Evolutionary conservation across 2,329 filamentous ascomycete genomes (phyloP), one percentile per base, ranked within the genome.

Genomic region (Cytospora paraplurivora): DNA sequence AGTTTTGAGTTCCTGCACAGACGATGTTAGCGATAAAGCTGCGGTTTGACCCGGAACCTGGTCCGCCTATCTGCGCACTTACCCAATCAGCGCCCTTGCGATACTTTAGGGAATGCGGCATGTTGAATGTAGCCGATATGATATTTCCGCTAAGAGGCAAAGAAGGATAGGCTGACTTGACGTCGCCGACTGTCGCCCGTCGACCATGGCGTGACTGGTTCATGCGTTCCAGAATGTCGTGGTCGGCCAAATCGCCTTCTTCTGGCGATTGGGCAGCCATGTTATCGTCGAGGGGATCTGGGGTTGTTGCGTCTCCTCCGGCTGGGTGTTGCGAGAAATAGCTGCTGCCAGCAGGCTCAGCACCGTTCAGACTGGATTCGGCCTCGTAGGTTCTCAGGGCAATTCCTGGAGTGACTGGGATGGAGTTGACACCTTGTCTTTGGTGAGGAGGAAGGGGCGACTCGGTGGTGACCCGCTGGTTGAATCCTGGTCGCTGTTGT

Each of bases 111-210:
- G 83, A 79, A 70, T 88, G 81, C 33, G 86, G 85, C 66, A 87
- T 83, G 66, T 83, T 87, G 69, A 88, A 88, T 19, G 85, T 87
- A 21, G 83, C 85, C 2, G 86, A 88, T 68, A 89, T 88, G 69
- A 88, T 82, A 73, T 85, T 87, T n/a, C 86, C 86, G 67, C 80
- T 87, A 57, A 89, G 77, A 35, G 78, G 77, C 52, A 88, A 74
- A 65, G 85, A 81, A 10, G 85, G 85, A 68, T 85, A 82, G 62
- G 80, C 80, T 62, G 80, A 78, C 69, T 81, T 79, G 66, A 86
- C 81, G 59, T 87, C 83, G 33, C 80, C 77, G 59, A 88, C 73
- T 41, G 83, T 85, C 69, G 85, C 79, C 62, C 77, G 77, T 54
- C 71, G 69, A 27, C 53, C 41, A 55, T 75, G 76, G 64, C 78